Evolutionary conservation across 495 filamentous ascomycete genomes (phyloP).

Genomic region (Mytilinidion resinicola): DNA sequence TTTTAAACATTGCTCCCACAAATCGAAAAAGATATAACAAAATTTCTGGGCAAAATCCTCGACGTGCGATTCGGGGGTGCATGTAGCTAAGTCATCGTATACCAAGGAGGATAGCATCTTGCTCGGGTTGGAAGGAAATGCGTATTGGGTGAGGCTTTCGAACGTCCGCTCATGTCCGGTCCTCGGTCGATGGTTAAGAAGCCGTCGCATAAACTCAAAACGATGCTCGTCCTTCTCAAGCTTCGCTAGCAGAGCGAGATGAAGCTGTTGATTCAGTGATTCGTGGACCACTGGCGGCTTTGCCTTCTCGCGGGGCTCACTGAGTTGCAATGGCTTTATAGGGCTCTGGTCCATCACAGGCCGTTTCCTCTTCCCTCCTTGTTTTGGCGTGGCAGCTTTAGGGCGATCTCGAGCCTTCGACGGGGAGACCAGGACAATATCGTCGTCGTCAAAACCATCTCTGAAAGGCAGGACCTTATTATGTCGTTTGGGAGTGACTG

Average conservation of each 20-base stretch:
- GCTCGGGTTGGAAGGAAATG: conserved; percentile 47
- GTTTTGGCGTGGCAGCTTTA: conserved; percentile 53
- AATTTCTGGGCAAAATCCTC: conserved; percentile 49
- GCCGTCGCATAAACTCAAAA: conserved; percentile 48
- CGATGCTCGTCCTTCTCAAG: conserved; percentile 35
- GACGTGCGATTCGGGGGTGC: conserved; percentile 30
- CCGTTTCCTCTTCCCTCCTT: conserved; percentile 58
- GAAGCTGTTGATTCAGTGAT: conserved; percentile 26
- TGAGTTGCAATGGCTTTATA: conserved; percentile 46
- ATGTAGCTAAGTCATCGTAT: conserved; percentile 45
- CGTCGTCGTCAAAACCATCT: conserved; percentile 70
- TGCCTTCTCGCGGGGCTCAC: conserved; percentile 34
- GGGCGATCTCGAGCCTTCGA: conserved; percentile 46
- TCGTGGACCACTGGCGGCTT: background rate
- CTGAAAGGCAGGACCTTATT: conserved; percentile 47
- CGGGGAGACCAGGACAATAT: conserved; percentile 55
- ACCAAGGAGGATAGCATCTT: conserved; percentile 52
- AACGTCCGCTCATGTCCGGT: conserved; percentile 48
- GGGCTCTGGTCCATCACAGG: conserved; percentile 50
- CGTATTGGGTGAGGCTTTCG: conserved; percentile 82
- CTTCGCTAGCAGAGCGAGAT: conserved; percentile 30
- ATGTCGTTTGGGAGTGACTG: conserved; percentile 54
- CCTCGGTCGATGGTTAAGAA: conserved; percentile 51
- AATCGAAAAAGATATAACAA: conserved; percentile 44
- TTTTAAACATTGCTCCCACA: conserved; percentile 59